Evolutionary conservation across 768 basidiomycete genomes (phyloP), one percentile per base, ranked within the genome.

Genomic region (Leccinum olivaceopallidum): DNA sequence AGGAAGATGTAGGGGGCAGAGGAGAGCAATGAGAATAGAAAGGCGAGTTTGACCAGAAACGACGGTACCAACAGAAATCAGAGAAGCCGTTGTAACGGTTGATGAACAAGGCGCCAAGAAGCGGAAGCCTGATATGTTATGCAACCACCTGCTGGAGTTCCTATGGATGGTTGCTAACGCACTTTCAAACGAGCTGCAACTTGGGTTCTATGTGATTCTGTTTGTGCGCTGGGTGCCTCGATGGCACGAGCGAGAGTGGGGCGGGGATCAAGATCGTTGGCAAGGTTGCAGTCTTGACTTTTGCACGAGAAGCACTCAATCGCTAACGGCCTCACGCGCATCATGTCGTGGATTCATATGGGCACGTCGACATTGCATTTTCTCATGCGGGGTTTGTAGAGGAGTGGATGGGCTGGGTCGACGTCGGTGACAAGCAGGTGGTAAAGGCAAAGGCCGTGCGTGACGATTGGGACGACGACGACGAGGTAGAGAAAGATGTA

Each of bases 151-250:
- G 34, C 80, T 94, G 26, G 91, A 85, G 1, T 65, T 83, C 0
- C 76, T 93, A 1, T 86, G 90, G 26, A 78, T 91, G 67, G 73
- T 91, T 8, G 78, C 86, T 39, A 94, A 94, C 67, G 76, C 80
- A 10, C 87, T 92, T 62, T 81, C 85, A 8, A 78, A 78, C 52
- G 56, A 67, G 36, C 36, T 37, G 36, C 14, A 37, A 16, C 36
- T 37, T 37, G 36, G 6, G 36, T 37, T 0, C 36, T 0, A 37
- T 4, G 36, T 7, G 3, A 5, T 34, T 34, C 5, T 34, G 2
- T 37, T 16, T 37, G 39, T 4, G 7, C 39, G 6, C 6, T 18
- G 18, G 6, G 39, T 42, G 18, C 39, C 44, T 12, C 26, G 51
- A 66, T 66, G 66, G 55, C 60, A 32, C 55, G 54, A 55, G 51